These are phyloP conservation scores for Lentinula guzmanii DNA, from an alignment of 768 basidiomycete species.

Conservation along the genomic window DNA sequence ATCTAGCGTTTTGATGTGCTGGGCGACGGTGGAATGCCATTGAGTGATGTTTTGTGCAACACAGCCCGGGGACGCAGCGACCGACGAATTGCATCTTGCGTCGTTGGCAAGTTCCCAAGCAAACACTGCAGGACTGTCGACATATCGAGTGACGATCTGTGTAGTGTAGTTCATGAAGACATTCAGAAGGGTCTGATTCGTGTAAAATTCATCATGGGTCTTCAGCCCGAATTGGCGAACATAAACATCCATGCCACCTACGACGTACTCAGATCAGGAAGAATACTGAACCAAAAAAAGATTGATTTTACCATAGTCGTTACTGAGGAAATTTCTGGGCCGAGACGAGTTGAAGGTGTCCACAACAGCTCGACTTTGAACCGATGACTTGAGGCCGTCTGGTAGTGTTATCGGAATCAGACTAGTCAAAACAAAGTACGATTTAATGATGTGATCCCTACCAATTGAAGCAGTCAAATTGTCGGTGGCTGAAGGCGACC, in stretches of 20 bases:
- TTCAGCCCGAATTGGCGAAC: conserved; percentile 41
- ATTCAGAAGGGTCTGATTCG: conserved; percentile 38
- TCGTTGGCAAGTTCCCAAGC: conserved; percentile 65
- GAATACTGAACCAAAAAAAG: neutral
- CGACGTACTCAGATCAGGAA: conserved; percentile 7
- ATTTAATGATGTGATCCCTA: neutral
- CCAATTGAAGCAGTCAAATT: conserved; percentile 10
- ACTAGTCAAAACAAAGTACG: neutral
- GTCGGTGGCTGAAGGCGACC: conserved; percentile 39
- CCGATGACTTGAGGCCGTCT: neutral
- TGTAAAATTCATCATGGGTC: conserved; percentile 58
- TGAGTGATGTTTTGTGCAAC: conserved; percentile 45
- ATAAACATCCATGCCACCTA: conserved; percentile 65
- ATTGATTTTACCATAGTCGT: conserved; percentile 46
- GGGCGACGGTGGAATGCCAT: conserved; percentile 47
- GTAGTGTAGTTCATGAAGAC: conserved; percentile 55
- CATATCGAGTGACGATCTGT: conserved; percentile 50
- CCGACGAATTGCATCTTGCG: conserved; percentile 54
- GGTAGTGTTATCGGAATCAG: neutral
- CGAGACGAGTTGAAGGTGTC: conserved; percentile 29
- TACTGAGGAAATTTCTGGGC: conserved; percentile 51
- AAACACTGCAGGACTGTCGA: conserved; percentile 45
- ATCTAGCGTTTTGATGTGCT: conserved; percentile 41
- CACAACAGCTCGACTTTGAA: conserved; percentile 9
- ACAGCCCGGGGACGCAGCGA: conserved; percentile 36